Base-by-base conservation (phyloP, 1,284 basidiomycete species). In the Anthracocystis panici-leucophaei region DNA sequence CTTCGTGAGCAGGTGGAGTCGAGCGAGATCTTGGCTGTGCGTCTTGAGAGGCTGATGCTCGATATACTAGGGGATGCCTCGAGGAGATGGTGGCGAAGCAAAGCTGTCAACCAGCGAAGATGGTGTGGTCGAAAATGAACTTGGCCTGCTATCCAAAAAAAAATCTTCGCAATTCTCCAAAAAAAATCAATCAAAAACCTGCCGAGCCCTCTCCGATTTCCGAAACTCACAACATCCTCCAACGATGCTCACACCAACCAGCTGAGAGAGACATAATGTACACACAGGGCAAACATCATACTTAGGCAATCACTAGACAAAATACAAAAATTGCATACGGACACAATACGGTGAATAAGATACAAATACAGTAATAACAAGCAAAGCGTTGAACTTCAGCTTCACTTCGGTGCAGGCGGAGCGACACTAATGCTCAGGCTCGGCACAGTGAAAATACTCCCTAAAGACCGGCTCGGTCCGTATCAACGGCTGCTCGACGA, bases 401-500 rank as follows among this genome's bases (percentile, higher is more conserved):
- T 9, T 16, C 20, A 5, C 41, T 3, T 38, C 9, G 41, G 46
- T 9, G 31, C 31, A 41, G 16, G 23, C 40, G 18, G 16, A 14
- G 33, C 21, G 8, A 11, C 23, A 8, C 50, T 59, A 76, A 41
- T 76, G 74, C 25, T 76, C 74, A 16, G 68, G 74, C 41, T 76
- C 74, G 3, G 74, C 63, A 45, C 74, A 71, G 51, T 68, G 56
- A 33, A 76, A 84, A 62, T 82, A 84, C 38, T 65, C 62, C 29
- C 62, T 60, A 49, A 84, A 84, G 21, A 70, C 63, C 18, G 77
- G 65, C 63, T 84, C 82, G 33, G 62, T 68, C 41, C 71, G 70
- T 9, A 84, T 66, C 35, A 80, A 46, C 27, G 77, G 78, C 56
- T 85, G 81, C n/a, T 79, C 64, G 20, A 88, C 88, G 63, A 99